These are phyloP conservation scores for Bonia amplexicaulis DNA, from an alignment of 176 grass and related monocot genomes.

Conservation along the genomic window DNA sequence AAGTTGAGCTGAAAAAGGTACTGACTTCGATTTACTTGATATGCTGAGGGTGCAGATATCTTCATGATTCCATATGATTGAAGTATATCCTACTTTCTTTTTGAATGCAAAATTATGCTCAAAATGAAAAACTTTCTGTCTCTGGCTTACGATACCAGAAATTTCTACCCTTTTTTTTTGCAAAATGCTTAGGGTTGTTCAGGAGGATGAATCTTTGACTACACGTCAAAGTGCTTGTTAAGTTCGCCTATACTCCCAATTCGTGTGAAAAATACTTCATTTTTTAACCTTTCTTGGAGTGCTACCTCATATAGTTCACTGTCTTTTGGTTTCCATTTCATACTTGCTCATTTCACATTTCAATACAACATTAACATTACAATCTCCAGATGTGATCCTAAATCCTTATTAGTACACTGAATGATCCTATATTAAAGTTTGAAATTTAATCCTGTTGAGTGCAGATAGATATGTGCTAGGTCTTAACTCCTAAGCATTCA, in stretches of 20 bases:
- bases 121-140: neutral
- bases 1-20: constrained; percentile 97
- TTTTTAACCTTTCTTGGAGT: neutral
- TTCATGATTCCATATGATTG: neutral
- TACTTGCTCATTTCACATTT: neutral
- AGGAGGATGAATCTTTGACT: neutral
- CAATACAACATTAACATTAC: neutral
- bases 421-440: neutral
- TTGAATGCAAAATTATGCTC: neutral
- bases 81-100: neutral
- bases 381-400: neutral
- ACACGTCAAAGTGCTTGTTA: neutral
- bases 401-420: neutral
- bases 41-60: neutral
- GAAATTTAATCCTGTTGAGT: neutral
- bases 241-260: neutral
- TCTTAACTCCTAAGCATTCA: neutral
- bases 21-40: neutral
- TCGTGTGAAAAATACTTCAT: neutral
- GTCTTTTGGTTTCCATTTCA: neutral
- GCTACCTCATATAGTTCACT: neutral
- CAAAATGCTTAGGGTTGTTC: neutral
- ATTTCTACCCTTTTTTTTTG: neutral
- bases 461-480: neutral
- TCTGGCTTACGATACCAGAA: neutral